These are phyloP conservation scores for Chamaecrista fasciculata DNA, from an alignment of 306 rosid species.

Conservation along the genomic window DNA sequence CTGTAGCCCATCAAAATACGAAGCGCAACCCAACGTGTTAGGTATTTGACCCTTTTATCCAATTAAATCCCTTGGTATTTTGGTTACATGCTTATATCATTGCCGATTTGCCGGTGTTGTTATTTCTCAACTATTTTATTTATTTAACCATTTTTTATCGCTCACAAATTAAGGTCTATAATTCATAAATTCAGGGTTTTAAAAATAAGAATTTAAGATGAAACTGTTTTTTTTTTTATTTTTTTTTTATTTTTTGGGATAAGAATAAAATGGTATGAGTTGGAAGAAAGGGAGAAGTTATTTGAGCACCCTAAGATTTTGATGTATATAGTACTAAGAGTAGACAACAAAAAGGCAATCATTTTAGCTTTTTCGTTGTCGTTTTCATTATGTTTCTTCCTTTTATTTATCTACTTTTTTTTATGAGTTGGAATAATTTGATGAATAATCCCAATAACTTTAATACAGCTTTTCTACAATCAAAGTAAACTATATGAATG, in stretches of 20 bases:
- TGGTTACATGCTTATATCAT: neutral
- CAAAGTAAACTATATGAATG: neutral
- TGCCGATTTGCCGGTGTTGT: neutral
- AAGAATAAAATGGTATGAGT: neutral
- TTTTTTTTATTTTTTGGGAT: neutral
- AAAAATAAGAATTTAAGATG: too few relatives aligned
- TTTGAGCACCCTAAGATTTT: neutral
- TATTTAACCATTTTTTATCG: neutral
- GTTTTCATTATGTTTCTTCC: neutral
- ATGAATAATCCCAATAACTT: neutral
- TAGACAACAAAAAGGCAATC: conserved; percentile 2
- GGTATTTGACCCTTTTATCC: neutral
- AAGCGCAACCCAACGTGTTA: neutral
- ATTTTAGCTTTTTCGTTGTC: neutral
- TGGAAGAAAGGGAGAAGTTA: neutral
- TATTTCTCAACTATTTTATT: neutral
- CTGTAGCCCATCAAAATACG: neutral
- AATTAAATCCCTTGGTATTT: neutral
- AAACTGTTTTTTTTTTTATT: too few relatives aligned
- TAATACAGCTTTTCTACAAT: neutral
- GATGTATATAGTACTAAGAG: neutral
- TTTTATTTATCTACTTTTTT: neutral
- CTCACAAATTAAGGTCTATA: too few relatives aligned
- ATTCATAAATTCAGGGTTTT: too few relatives aligned
- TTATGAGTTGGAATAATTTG: neutral